Base-by-base conservation (phyloP, 371 early-diverging fungal species). In the Syncephalis plumigaleata region DNA sequence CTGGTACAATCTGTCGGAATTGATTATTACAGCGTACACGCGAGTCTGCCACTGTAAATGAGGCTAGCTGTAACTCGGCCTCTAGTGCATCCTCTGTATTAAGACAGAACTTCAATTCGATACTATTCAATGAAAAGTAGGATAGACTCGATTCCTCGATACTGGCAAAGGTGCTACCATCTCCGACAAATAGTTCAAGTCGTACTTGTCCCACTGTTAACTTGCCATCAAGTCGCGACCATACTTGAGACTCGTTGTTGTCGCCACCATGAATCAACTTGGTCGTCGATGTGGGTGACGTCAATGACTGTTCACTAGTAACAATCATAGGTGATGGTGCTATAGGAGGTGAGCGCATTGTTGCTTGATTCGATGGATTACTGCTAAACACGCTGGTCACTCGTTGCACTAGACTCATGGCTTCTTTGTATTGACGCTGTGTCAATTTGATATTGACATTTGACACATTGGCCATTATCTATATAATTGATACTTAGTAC, bases 1-100 rank as follows among this genome's bases (percentile, higher is more conserved):
- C 71, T 9, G 79, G 73, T 55, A 92, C 77, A 46, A 93, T 80
- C 39, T 92, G 89, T 37, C 75, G 72, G 59, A 90, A 93, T 37
- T 77, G 65, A 40, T 81, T 88, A 27, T 73, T 66, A 0, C 75
- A 71, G 15, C 80, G 65, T 1, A 66, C 66, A 37, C 97, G 59
- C 0, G 87, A 84, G 48, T 96, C 97, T 11, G 65, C 66, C 36
- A 88, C 77, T 9, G 75, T 71, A 16, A 91, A 62, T 0, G 83
- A 80, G 27, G 73, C 59, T 49, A 91, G 67, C 1, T 68, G 62
- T 22, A 85, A 50, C 59, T 91, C 90, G 15, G 82, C 68, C 20
- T 81, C 71, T 63, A 80, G 74, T 2, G 77, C 64, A 7, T 69
- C 67, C 50, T 86, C 72, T 3, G 67, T 64, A 47, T 61, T 57